Evolutionary conservation across 306 rosid species (phyloP).

Genomic region (Dryas drummondii): DNA sequence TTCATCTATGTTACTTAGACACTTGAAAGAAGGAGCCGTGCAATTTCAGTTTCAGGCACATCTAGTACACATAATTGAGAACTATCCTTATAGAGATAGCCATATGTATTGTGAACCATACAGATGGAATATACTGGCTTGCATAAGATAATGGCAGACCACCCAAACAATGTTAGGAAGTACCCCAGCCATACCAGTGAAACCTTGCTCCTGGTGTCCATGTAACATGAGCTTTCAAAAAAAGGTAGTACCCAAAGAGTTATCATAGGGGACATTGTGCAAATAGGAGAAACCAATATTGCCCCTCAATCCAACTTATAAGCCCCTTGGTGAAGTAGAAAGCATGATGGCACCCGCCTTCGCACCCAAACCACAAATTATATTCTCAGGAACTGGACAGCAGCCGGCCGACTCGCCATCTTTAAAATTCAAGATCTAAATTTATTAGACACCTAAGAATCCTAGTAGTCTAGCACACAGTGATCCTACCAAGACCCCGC

Average conservation of each 20-base stretch:
- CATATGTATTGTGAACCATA: slow-evolving; percentile 9
- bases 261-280: slow-evolving; percentile 12
- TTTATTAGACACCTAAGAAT: slow-evolving; percentile 47
- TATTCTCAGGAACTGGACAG: slow-evolving; percentile 78
- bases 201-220: slow-evolving; percentile 40
- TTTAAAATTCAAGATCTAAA: slow-evolving; percentile 49
- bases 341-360: slow-evolving; percentile 43
- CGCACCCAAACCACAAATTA: slow-evolving; percentile 94
- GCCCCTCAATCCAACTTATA: slow-evolving; percentile 39
- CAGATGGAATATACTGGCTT: slow-evolving; percentile 28
- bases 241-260: slow-evolving; percentile 29
- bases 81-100: slow-evolving; percentile 34
- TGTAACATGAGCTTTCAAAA: slow-evolving; percentile 43
- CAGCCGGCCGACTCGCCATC: slow-evolving; percentile 92
- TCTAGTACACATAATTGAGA: slow-evolving; percentile 32
- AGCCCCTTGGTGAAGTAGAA: slow-evolving; percentile 23
- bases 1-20: slow-evolving; percentile 43
- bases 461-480: slow-evolving; percentile 75
- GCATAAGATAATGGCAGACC: slow-evolving; percentile 24
- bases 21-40: slow-evolving; percentile 34
- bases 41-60: slow-evolving; percentile 41
- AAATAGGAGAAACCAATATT: slow-evolving; percentile 34
- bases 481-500: slow-evolving; percentile 99
- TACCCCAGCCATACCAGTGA: slow-evolving; percentile 34
- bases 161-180: slow-evolving; percentile 27